phyloP scores from a whole-genome alignment of 78 protist genomes.

The Anaeramoeba flamelloides region DNA sequence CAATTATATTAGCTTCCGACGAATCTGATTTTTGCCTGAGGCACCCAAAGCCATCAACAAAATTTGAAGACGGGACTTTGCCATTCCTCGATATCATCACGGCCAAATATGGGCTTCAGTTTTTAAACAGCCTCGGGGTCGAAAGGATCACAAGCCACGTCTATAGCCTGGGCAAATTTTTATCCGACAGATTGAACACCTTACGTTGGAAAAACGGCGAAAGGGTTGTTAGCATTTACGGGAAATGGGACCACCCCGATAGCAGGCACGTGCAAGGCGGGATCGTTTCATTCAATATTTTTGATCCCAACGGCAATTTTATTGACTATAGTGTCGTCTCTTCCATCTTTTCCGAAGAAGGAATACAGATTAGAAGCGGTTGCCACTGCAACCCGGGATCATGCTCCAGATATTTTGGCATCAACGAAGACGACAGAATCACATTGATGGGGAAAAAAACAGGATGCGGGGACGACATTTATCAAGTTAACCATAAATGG shows the following conservation, averaged over 20 bases:
- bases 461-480: too few relatives aligned
- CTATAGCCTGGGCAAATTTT: not conserved
- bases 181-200: not conserved
- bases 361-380: not conserved
- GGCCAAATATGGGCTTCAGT: not conserved
- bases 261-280: not conserved
- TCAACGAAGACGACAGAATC: too few relatives aligned
- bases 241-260: not conserved
- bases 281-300: not conserved
- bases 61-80: constrained; percentile 22
- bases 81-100: constrained; percentile 10
- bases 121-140: not conserved
- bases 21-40: not conserved
- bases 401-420: too few relatives aligned
- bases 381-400: not conserved
- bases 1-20: not conserved
- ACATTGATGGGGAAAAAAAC: too few relatives aligned
- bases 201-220: not conserved
- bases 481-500: too few relatives aligned
- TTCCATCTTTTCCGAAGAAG: not conserved
- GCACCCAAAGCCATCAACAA: not conserved
- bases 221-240: not conserved
- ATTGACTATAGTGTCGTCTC: not conserved
- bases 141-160: constrained; percentile 1
- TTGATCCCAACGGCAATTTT: not conserved